These are phyloP conservation scores for Radiomyces spectabilis DNA, from an alignment of 192 early-diverging fungal genomes.

Conservation along the genomic window DNA sequence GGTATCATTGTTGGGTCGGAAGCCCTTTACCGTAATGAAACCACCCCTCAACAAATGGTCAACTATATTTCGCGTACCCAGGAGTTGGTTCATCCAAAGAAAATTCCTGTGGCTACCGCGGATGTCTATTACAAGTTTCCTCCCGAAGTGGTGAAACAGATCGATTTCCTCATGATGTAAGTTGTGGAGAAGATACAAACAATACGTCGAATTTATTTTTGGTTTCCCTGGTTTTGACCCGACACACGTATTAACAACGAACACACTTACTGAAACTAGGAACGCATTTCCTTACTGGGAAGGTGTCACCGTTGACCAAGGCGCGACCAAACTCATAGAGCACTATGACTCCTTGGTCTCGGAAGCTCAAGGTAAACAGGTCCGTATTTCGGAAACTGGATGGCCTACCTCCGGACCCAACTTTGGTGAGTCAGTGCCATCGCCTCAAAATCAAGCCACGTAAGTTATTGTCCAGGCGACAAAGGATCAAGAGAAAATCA, in stretches of 20 bases:
- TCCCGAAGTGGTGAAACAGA: slow-evolving; percentile 29
- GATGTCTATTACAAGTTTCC: slow-evolving; percentile 47
- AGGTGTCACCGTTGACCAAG: slow-evolving; percentile 38
- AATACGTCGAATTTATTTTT: too few relatives aligned
- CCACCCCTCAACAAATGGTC: slow-evolving; percentile 30
- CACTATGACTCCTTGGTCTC: slow-evolving; percentile 40
- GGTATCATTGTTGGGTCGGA: slow-evolving; percentile 55
- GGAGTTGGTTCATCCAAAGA: slow-evolving; percentile 24
- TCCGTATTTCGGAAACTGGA: slow-evolving; percentile 54
- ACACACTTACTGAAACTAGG: slow-evolving; percentile 9
- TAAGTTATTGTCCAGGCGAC: neutral
- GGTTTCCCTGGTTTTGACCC: too few relatives aligned
- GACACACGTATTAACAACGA: too few relatives aligned
- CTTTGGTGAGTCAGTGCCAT: slow-evolving; percentile 35
- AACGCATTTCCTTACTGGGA: slow-evolving; percentile 48
- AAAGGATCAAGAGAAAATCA: too few relatives aligned
- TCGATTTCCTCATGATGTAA: slow-evolving; percentile 56
- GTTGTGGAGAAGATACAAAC: too few relatives aligned
- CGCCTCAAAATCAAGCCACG: slow-evolving; percentile 39
- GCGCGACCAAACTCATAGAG: slow-evolving; percentile 35
- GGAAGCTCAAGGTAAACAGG: slow-evolving; percentile 39
- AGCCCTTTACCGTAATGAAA: slow-evolving; percentile 47
- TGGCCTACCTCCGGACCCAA: slow-evolving; percentile 49
- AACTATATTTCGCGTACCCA: slow-evolving; percentile 38
- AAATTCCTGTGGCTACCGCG: slow-evolving; percentile 40